These are phyloP conservation scores for Friedmanniomyces endolithicus DNA, from an alignment of 495 filamentous ascomycete species.

Conservation along the genomic window DNA sequence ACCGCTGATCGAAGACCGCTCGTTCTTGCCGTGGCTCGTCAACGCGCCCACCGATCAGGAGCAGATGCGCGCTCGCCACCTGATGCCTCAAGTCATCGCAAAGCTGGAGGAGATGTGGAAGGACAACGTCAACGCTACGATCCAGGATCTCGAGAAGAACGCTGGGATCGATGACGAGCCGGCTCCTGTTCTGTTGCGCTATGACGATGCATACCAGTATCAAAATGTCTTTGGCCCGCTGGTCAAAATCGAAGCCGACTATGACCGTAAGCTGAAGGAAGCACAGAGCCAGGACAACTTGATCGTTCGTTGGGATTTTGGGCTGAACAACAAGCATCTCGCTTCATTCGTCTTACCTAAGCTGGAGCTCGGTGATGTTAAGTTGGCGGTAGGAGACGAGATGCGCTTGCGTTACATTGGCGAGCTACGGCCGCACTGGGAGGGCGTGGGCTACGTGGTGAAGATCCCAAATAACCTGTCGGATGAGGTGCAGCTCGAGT, in stretches of 20 bases:
- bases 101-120: constrained; percentile 99
- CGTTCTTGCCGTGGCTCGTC: constrained; percentile 91
- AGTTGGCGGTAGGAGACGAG: constrained; percentile 94
- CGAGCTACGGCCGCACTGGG: constrained; percentile 87
- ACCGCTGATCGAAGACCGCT: constrained; percentile 90
- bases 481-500: constrained; percentile 91
- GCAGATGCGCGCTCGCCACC: constrained; percentile 85
- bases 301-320: constrained; percentile 88
- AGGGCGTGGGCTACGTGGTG: constrained; percentile 96
- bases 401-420: constrained; percentile 96
- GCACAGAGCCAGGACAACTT: constrained; percentile 92
- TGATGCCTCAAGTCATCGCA: constrained; percentile 90
- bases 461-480: constrained; percentile 99
- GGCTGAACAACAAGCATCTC: constrained; percentile 94
- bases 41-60: constrained; percentile 81
- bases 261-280: constrained; percentile 97
- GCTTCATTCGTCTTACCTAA: constrained; percentile 95
- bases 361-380: constrained; percentile 94
- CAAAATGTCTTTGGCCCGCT: constrained; percentile 97
- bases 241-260: constrained; percentile 99
- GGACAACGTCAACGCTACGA: constrained; percentile 77
- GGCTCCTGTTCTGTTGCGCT: constrained; percentile 80
- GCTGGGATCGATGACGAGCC: constrained; percentile 88
- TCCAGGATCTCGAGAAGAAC: constrained; percentile 78
- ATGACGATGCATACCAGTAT: constrained; percentile 97